phyloP scores from a whole-genome alignment of 441 rosid species.

The Rhodomyrtus psidioides region DNA sequence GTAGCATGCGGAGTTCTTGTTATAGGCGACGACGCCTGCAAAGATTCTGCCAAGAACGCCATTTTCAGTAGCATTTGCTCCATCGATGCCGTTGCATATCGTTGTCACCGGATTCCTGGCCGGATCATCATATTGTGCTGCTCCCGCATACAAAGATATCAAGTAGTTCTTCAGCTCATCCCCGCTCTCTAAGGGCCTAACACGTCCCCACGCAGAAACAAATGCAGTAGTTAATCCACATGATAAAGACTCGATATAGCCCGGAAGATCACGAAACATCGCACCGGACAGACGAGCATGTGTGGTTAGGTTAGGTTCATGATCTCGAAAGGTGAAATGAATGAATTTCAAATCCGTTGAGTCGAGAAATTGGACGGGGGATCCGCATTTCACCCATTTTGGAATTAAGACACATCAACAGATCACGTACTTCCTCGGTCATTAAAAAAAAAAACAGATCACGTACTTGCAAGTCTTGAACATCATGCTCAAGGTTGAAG shows the following conservation, averaged over 20 bases:
- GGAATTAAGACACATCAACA: neutral
- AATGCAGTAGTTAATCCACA: neutral
- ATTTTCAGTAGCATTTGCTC: neutral
- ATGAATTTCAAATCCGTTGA: neutral
- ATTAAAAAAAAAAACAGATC: too few species aligned
- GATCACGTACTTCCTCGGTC: neutral
- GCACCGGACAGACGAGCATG: neutral
- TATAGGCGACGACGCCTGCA: neutral
- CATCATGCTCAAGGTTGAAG: neutral
- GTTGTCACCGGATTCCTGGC: conserved; percentile 6
- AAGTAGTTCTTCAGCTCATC: neutral
- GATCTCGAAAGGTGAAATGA: neutral
- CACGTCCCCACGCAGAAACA: neutral
- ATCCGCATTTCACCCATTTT: neutral
- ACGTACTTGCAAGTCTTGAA: conserved; percentile 1
- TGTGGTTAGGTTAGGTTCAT: neutral
- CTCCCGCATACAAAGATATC: neutral
- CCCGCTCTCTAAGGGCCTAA: neutral
- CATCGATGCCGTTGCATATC: conserved; percentile 9
- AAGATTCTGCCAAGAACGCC: neutral
- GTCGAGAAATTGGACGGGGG: neutral
- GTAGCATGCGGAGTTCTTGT: neutral
- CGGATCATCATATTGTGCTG: conserved; percentile 32
- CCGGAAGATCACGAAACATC: neutral
- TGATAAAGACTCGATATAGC: neutral